These are phyloP conservation scores for Trichothecium roseum DNA, from an alignment of 2,329 filamentous ascomycete species.

Conservation along the genomic window DNA sequence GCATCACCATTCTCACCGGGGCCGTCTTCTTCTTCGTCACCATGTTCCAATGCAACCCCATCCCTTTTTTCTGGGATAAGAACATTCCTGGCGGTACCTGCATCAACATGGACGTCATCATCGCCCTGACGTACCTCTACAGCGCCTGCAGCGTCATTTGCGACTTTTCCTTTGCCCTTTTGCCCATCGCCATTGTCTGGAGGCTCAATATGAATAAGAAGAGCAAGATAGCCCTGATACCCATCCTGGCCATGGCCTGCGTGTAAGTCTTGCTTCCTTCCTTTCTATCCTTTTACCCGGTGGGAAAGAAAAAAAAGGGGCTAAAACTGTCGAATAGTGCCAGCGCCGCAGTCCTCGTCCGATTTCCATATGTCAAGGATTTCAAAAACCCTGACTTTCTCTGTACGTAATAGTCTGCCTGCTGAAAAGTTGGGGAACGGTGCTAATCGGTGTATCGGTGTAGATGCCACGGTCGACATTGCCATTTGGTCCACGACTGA, in stretches of 20 bases:
- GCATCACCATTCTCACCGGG: conserved; percentile 23
- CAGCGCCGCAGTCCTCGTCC: conserved; percentile 31
- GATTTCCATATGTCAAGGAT: conserved; percentile 25
- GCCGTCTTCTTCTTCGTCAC: conserved; percentile 30
- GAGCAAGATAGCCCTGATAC: conserved; percentile 40
- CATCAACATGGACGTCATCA: conserved; percentile 31
- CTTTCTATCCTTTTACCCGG: neutral
- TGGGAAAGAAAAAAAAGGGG: neutral
- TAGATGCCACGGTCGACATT: conserved; percentile 27
- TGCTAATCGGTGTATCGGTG: neutral
- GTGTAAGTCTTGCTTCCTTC: conserved; percentile 19
- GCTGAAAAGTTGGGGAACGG: neutral
- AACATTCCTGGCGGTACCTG: conserved; percentile 20
- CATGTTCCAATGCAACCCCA: conserved; percentile 27
- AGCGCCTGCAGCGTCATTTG: conserved; percentile 36
- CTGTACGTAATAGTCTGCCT: conserved; percentile 19
- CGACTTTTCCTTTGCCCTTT: conserved; percentile 40
- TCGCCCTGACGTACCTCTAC: conserved; percentile 41
- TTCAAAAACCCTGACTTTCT: conserved; percentile 31
- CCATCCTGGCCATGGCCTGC: conserved; percentile 46
- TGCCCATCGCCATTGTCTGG: conserved; percentile 44
- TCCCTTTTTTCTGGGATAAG: conserved; percentile 30
- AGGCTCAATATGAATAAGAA: conserved; percentile 41
- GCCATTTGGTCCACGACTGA: conserved; percentile 40
- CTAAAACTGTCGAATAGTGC: conserved; percentile 20